Conservation (phyloP, 352 stramenopile species). For the Thalassiosira delicatula region DNA sequence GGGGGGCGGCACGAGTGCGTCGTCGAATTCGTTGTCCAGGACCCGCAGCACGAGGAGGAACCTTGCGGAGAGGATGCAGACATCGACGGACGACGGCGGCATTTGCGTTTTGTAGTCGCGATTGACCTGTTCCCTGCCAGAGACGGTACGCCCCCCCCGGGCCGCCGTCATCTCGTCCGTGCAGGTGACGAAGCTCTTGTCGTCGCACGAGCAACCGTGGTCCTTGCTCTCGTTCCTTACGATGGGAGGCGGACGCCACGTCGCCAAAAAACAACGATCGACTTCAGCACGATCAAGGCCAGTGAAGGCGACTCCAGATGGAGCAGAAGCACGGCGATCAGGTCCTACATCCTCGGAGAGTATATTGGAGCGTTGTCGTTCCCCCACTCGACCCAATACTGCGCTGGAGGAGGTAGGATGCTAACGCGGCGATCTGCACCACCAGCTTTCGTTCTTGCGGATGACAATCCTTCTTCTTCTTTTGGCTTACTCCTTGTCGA, state of each 20-base stretch:
- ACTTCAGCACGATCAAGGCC: slow-evolving; percentile 38
- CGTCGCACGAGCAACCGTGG: no score
- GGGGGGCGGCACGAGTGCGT: no score
- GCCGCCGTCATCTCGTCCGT: not conserved
- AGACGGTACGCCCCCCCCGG: not conserved
- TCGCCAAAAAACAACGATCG: slow-evolving; percentile 46
- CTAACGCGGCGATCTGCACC: slow-evolving; percentile 40
- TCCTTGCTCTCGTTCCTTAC: not conserved
- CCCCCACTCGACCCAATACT: no score
- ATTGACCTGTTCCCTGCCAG: not conserved
- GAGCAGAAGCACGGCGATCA: slow-evolving; percentile 59
- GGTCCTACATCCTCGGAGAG: slow-evolving; percentile 52
- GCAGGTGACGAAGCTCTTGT: slow-evolving; percentile 12
- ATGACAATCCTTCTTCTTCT: slow-evolving; percentile 24
- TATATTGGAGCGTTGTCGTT: slow-evolving; percentile 18
- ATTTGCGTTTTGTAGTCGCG: not conserved
- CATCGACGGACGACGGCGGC: not conserved
- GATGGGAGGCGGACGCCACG: not conserved
- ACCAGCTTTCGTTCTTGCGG: slow-evolving; percentile 37
- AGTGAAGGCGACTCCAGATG: slow-evolving; percentile 64
- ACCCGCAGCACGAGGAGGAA: slow-evolving; percentile 43
- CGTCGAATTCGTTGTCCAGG: slow-evolving; percentile 43
- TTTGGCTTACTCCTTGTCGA: no score
- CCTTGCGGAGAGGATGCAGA: slow-evolving; percentile 17
- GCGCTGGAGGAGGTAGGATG: slow-evolving; percentile 24